Evolutionary conservation across 1,284 basidiomycete genomes (phyloP), one percentile per base, ranked within the genome.

Genomic region (Ustilago sp.): DNA sequence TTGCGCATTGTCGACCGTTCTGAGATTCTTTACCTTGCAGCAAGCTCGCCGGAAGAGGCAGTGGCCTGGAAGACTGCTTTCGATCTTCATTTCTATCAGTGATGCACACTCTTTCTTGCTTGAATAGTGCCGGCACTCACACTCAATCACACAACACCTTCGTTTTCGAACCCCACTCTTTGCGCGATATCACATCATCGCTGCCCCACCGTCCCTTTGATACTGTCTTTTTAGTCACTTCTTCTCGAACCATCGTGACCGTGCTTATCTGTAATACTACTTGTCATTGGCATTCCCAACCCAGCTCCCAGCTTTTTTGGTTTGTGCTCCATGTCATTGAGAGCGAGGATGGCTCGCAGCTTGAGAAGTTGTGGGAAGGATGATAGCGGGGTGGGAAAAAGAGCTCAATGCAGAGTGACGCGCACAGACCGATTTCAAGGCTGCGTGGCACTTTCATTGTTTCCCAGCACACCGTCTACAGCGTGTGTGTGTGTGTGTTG

Each of bases 21-120:
- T 43, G 69, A 70, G 58, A 67, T 82, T 34, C 64, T 82, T 3
- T 82, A 83, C 60, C 78, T 83, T n/a, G 51, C 67, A 1, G 72
- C 76, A 3, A 34, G 39, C 17, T 59, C 75, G 17, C 56, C 68
- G 9, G 63, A 72, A 15, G 79, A 82, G 45, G 79, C 79, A 0
- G 45, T 63, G 13, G 68, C 70, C 11, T 82, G 82, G 82, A 68
- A 71, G 47, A 65, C 71, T 34, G 70, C 73, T n/a, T 75, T 82
- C 61, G 80, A 80, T 43, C 61, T 77, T 15, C 81, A 80, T 53
- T 70, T 76, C 58, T 66, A 75, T 38, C 68, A 63, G 36, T 70
- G 55, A 66, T 48, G 4, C 31, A 28, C 45, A 36, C 45, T 23
- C 39, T 35, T 43, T 28, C 36, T 36, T 19, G 23, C 23, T 28